These are phyloP conservation scores for Trichosphaerium sp. DNA, from an alignment of 78 protist species.

Conservation along the genomic window DNA sequence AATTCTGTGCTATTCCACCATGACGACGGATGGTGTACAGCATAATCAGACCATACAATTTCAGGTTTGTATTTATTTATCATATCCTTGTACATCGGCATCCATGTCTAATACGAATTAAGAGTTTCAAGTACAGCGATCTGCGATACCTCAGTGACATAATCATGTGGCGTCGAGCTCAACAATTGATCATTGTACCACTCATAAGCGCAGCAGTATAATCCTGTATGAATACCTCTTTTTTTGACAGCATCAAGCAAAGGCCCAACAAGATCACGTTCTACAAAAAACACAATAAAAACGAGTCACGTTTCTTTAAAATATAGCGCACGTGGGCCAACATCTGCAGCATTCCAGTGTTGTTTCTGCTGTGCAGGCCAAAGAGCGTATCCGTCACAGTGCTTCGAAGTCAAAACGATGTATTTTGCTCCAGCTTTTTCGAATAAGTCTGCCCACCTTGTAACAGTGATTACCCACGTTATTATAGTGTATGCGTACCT, in stretches of 20 bases:
- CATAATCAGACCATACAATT: constrained; percentile 27
- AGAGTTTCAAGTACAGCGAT: too few relatives aligned
- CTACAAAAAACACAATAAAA: too few relatives aligned
- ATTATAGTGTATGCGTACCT: too few relatives aligned
- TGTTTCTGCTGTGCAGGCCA: constrained; percentile 11
- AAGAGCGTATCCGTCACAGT: constrained; percentile 22
- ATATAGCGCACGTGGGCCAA: too few relatives aligned
- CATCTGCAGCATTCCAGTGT: constrained; percentile 32
- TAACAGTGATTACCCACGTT: too few relatives aligned
- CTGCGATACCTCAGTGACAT: too few relatives aligned
- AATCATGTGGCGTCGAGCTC: too few relatives aligned
- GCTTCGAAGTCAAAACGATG: constrained; percentile 32
- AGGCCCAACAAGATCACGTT: not conserved
- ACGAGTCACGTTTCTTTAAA: too few relatives aligned
- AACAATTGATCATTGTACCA: too few relatives aligned
- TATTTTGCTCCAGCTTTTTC: constrained; percentile 32
- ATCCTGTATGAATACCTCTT: constrained; percentile 17
- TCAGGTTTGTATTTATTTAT: not conserved
- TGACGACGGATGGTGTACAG: too few relatives aligned
- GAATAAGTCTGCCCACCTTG: constrained; percentile 34
- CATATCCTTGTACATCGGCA: too few relatives aligned
- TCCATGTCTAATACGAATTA: too few relatives aligned
- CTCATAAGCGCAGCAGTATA: constrained; percentile 23
- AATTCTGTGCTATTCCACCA: constrained; percentile 13
- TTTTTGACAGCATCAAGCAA: constrained; percentile 8